Percentiles rank a stretch among this genome's conserved stretches.
phyloP scores from a whole-genome alignment of 805 yeast species.

The Kodamaea laetipori region DNA sequence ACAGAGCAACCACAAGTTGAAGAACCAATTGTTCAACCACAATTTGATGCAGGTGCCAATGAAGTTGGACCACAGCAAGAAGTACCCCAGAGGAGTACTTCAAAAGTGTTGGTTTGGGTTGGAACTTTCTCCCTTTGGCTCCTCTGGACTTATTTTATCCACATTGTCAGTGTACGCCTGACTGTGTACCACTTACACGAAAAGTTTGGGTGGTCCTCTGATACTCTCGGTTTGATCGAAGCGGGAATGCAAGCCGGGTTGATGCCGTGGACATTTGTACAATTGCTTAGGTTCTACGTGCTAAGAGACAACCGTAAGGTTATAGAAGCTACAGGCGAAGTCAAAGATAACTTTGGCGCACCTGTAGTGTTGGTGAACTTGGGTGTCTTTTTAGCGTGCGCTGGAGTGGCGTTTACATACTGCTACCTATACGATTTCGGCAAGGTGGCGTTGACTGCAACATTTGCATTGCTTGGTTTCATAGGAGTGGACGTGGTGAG shows the following conservation, averaged over 20 bases:
- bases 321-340: conserved; percentile 5
- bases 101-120: not conserved
- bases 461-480: conserved; percentile 6
- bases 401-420: not conserved
- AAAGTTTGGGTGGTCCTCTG: not conserved
- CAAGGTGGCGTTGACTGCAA: not conserved
- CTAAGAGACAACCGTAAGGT: conserved; percentile 1
- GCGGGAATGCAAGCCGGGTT: not conserved
- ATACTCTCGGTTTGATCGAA: not conserved
- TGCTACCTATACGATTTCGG: not conserved
- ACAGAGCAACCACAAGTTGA: too few species aligned
- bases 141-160: conserved; percentile 2
- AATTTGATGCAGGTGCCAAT: not conserved
- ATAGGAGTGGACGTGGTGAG: not conserved
- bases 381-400: conserved; percentile 1
- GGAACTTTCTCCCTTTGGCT: conserved; percentile 1
- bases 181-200: not conserved
- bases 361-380: not conserved
- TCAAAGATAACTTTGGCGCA: conserved; percentile 3
- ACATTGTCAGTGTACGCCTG: not conserved
- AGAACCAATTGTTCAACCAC: too few species aligned
- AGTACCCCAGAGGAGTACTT: not conserved
- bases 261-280: conserved; percentile 6
- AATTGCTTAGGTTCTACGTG: conserved; percentile 4
- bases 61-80: not conserved